Evolutionary conservation across 352 stramenopile genomes (phyloP), one percentile per base, ranked within the genome.

Genomic region (Globisporangium paddicum): DNA sequence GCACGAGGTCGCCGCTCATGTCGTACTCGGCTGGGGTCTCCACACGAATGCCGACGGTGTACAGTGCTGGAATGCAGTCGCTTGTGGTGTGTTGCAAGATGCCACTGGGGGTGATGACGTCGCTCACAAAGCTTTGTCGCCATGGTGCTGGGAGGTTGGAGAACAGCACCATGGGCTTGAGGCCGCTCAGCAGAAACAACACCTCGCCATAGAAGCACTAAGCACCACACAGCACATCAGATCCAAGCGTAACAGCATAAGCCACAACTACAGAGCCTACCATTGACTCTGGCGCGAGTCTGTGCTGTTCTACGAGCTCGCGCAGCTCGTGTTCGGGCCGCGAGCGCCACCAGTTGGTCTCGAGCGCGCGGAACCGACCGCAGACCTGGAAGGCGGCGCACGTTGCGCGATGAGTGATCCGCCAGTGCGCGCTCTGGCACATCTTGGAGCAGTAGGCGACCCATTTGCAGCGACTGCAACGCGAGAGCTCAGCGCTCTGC

Each of bases 141-240:
- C 75, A 90, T 3, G 55, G 48, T 0, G 37, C 14, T 13, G 80
- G 83, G 19, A 90, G 51, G 57, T 90, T 89, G 35, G 83, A 90
- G 44, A 93, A 68, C 38, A 93, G 18, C 46, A 89, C 66, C 42
- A 77, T 80, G 13, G 71, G 52, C 64, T 93, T 93, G 45, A 90
- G 63, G 10, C 79, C 79, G 9, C 53, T 50, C 9, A 87, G 66
- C 5, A 85, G 48, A 56, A 93, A 93, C 18, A 88, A 63, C 55
- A 90, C 73, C 67, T 93, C 83, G 5, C 83, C 83, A 62, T 77
- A 90, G 66, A 90, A 92, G 13, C 55, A 44, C 74, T 84, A 34
- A 37, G 23, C 2, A 38, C 5, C 30, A 38, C 19, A 8, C 5
- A 13, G 10, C 7, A 32, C 14, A 19, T 10, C n/a, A n/a, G n/a